These are phyloP conservation scores for Mycena citricolor DNA, from an alignment of 1,284 basidiomycete genomes.

Conservation along the genomic window DNA sequence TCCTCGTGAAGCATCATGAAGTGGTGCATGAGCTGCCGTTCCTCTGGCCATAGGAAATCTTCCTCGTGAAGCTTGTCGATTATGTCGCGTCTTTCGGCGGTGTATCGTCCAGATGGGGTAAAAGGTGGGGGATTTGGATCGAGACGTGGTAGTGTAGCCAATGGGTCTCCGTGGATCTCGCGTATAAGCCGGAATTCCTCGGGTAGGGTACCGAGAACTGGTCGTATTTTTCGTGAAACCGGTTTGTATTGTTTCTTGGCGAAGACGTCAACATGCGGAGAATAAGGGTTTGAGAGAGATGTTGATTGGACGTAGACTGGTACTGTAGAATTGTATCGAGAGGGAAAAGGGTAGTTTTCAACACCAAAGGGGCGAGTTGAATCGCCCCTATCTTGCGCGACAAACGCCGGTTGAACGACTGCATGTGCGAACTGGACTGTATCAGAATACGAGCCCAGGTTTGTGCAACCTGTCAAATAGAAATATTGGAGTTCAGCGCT, in stretches of 20 bases:
- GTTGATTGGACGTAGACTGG: not conserved
- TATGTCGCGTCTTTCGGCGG: constrained; percentile 1
- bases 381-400: not conserved
- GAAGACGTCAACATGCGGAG: not conserved
- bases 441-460: not conserved
- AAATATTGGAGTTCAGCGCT: not conserved
- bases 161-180: constrained; percentile 22
- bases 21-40: constrained; percentile 13
- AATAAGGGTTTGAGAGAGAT: not conserved
- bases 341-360: not conserved
- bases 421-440: not conserved
- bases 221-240: constrained; percentile 31
- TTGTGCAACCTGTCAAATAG: not conserved
- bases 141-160: constrained; percentile 23
- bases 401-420: constrained; percentile 1
- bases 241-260: constrained; percentile 36
- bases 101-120: constrained; percentile 5
- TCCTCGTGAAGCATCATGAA: constrained; percentile 11
- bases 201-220: constrained; percentile 28
- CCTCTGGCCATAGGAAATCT: constrained; percentile 11
- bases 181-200: constrained; percentile 7
- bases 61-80: constrained; percentile 5
- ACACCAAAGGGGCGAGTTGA: constrained; percentile 2
- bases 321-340: not conserved
- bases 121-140: constrained; percentile 3